Base-by-base conservation (phyloP, 2,329 filamentous ascomycete species). In the Orbilia oligospora region DNA sequence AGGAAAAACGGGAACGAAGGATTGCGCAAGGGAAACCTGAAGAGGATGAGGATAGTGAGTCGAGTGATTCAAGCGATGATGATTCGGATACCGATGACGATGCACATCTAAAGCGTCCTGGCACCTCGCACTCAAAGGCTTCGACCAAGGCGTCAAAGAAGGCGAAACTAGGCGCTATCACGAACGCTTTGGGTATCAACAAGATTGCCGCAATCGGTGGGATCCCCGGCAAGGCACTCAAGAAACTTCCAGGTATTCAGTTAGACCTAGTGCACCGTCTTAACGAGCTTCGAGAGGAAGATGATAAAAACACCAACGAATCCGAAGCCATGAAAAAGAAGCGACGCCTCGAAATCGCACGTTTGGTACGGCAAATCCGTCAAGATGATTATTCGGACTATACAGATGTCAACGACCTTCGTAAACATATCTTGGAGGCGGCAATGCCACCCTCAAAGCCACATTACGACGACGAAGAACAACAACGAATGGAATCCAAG, bases 401-500 rank as follows among this genome's bases (percentile, higher is more conserved):
- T 84, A 84, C 22, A 87, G 88, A 0, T 84, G 86, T 0, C 83
- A 85, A n/a, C 89, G 88, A 81, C 84, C 88, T 24, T 83, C 84
- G 20, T 81, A 86, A 30, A 87, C 87, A 71, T 87, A 87, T 3
- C 84, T 86, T 79, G 87, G 87, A 76, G 92, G 94, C 81, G 84
- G 93, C 1, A 92, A 96, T 84, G 89, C 90, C 76, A 20, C 38
- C 46, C 18, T 10, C 49, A 16, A 69, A 72, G 18, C 72, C 65
- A 5, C 73, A 71, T 41, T 72, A 65, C 27, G 69, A 72, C 18
- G 71, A 71, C 22, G 71, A 70, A 16, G 0, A 92, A 95, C 84
- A 89, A 86, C 38, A 88, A 89, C 1, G 84, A 85, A 78, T 83
- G 87, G 8, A 91, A 95, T 27, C 92, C 92, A 80, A 5, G 91